These are phyloP conservation scores for Barbarea vulgaris DNA, from an alignment of 345 rosid species.

Conservation along the genomic window DNA sequence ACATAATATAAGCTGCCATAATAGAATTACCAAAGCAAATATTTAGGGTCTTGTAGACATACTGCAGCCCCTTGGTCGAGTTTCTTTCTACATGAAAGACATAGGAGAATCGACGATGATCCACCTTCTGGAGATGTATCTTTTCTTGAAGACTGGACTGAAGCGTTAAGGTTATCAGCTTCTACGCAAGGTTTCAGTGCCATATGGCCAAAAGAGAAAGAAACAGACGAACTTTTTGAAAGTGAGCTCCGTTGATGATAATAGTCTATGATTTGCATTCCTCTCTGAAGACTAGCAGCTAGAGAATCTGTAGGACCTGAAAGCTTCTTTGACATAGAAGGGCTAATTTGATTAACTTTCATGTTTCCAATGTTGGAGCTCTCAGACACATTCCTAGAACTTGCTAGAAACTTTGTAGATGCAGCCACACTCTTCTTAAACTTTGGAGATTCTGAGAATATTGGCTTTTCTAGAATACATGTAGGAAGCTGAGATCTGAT, in stretches of 20 bases:
- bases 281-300: constrained; percentile 91
- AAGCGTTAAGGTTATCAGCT: constrained; percentile 50
- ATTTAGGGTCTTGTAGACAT: neutral
- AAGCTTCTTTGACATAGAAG: constrained; percentile 69
- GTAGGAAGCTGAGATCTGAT: constrained; percentile 51
- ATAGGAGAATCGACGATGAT: constrained; percentile 43
- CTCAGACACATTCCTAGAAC: constrained; percentile 48
- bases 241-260: constrained; percentile 58
- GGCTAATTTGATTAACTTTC: constrained; percentile 51
- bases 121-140: constrained; percentile 40
- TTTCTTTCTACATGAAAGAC: constrained; percentile 70
- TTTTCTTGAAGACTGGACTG: constrained; percentile 48
- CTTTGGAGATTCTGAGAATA: constrained; percentile 81
- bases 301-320: constrained; percentile 69
- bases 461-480: constrained; percentile 59
- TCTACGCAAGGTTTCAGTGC: constrained; percentile 69
- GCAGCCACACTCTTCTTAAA: constrained; percentile 62
- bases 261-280: constrained; percentile 75
- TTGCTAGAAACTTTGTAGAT: constrained; percentile 50
- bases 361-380: constrained; percentile 37
- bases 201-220: constrained; percentile 80
- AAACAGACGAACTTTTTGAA: constrained; percentile 61
- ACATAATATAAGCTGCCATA: neutral
- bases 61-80: constrained; percentile 38
- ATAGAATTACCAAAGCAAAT: neutral